Conservation (phyloP, 2,329 filamentous ascomycete species). For the Alternaria solani region DNA sequence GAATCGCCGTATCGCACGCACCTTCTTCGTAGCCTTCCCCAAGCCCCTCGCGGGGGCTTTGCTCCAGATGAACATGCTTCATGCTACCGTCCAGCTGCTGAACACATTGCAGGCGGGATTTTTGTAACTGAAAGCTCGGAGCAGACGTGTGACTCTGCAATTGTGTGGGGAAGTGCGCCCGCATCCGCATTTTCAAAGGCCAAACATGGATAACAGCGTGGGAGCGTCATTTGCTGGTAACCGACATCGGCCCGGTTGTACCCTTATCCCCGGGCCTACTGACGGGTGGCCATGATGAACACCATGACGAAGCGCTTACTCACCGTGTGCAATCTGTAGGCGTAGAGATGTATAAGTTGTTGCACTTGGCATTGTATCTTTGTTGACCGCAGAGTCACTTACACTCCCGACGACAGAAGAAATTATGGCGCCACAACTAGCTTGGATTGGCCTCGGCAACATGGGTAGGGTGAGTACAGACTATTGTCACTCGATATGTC, state of each 20-base stretch:
- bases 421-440: slow-evolving; percentile 62
- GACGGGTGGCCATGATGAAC: slow-evolving; percentile 5
- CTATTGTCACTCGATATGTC: slow-evolving; percentile 8
- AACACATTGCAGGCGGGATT: slow-evolving; percentile 13
- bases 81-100: slow-evolving; percentile 38
- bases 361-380: not conserved
- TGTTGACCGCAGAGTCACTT: not conserved
- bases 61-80: slow-evolving; percentile 49
- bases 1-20: slow-evolving; percentile 22
- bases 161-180: slow-evolving; percentile 11
- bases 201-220: slow-evolving; percentile 11
- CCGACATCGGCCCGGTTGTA: slow-evolving; percentile 23
- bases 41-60: slow-evolving; percentile 48
- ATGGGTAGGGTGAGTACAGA: slow-evolving; percentile 74
- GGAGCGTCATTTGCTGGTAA: slow-evolving; percentile 27
- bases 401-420: not conserved
- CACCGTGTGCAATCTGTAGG: not conserved
- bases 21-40: slow-evolving; percentile 35
- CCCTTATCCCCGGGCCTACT: slow-evolving; percentile 7
- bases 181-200: slow-evolving; percentile 7
- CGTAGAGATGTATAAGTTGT: not conserved
- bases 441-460: slow-evolving; percentile 86
- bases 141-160: slow-evolving; percentile 16
- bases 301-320: slow-evolving; percentile 10
- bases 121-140: slow-evolving; percentile 2